phyloP scores from a whole-genome alignment of 208 protist genomes.

The Histomonas meleagridis region DNA sequence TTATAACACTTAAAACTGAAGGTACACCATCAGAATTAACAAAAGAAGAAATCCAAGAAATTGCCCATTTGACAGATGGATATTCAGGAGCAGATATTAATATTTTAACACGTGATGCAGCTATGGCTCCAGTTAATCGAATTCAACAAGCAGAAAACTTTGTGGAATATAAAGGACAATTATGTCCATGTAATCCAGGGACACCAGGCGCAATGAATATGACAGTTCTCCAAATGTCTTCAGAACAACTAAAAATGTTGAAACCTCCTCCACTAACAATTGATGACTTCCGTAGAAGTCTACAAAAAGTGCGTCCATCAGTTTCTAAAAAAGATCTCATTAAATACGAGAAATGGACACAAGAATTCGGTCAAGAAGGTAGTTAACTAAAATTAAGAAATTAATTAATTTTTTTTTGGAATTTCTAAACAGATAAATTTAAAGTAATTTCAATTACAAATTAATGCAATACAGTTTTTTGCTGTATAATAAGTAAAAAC shows the following conservation, averaged over 20 bases:
- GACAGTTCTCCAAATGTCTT: background rate
- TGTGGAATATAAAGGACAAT: background rate
- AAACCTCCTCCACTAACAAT: background rate
- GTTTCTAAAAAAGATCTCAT: background rate
- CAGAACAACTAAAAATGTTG: background rate
- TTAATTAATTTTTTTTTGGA: background rate
- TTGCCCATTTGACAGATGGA: constrained; percentile 32
- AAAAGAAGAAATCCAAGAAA: constrained; percentile 36
- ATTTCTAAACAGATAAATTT: no score
- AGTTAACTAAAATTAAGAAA: background rate
- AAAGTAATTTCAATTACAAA: no score
- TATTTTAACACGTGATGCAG: constrained; percentile 46
- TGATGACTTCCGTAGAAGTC: background rate
- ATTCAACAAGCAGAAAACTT: background rate
- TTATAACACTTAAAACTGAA: constrained; percentile 40
- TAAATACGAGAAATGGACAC: background rate
- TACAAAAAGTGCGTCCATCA: background rate
- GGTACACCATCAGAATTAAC: background rate
- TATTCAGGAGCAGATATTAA: constrained; percentile 40
- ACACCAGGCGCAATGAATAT: background rate
- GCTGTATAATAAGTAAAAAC: no score
- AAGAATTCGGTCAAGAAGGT: constrained; percentile 2
- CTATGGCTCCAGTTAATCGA: constrained; percentile 51
- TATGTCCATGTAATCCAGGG: background rate
- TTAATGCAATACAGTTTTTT: no score